Base-by-base conservation (phyloP, 1,139 yeast genomes). In the Sugiyamaella novakii region DNA sequence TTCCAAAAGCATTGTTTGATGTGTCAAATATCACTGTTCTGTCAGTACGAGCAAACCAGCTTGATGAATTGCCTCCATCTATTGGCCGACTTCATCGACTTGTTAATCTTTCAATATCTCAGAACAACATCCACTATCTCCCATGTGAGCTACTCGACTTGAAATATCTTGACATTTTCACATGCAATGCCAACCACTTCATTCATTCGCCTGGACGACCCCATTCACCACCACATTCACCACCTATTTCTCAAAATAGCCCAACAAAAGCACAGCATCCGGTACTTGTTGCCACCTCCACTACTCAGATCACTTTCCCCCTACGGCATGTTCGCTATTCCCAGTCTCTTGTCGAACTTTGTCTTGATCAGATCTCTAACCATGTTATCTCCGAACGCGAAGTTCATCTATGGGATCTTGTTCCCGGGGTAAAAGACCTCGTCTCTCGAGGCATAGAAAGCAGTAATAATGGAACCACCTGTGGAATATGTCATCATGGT, bases 121-220 rank as follows among this genome's bases (percentile, higher is more conserved):
- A 77, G 31, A 83, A 83, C 62, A 68, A 73, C 47, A 64, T 83
- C 22, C 67, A 68, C 45, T 77, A 69, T 47, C 63, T 83, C 8
- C 88, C 88, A 0, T 72, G 73, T 46, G 83, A 81, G 59, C 71
- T 83, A 2, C 64, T 81, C 18, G 65, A 67, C 7, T 65, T 83
- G 19, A 65, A 69, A 1, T 62, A 67, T 2, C 64, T 83, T 36
- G 65, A 68, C 14, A 71, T 75, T 1, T 64, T 83, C n/a, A 68
- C 81, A 1, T 71, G 76, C 2, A 63, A 77, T 44, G 82, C 83
- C 1, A 80, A 80, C 50, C 72, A 74, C 11, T 62, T 71, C 25
- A 42, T 68, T 36, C 22, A 58, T 51, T 44, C 48, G 22, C 48
- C 48, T 11, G n/a, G n/a, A n/a, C n/a, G n/a, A n/a, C n/a, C n/a